Conservation (phyloP, 805 yeast species). For the Wickerhamomyces ciferrii region DNA sequence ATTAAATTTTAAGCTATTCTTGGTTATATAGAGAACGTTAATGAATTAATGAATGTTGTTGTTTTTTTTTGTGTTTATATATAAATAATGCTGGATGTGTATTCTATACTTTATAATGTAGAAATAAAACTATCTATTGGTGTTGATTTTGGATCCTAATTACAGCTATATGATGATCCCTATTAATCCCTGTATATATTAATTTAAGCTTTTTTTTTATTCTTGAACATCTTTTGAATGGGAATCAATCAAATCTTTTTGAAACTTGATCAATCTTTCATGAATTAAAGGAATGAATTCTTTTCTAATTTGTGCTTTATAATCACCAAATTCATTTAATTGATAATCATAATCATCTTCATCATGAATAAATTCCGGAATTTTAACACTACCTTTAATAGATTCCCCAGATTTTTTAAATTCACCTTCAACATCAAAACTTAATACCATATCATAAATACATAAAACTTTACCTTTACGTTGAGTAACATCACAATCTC, state of each 20-base stretch:
- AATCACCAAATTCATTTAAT: conserved; percentile 36
- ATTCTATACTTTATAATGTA: too few relatives aligned
- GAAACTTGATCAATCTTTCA: conserved; percentile 49
- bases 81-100: neutral
- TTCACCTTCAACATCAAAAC: conserved; percentile 38
- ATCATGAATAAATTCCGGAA: conserved; percentile 76
- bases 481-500: conserved; percentile 81
- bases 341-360: conserved; percentile 63
- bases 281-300: conserved; percentile 48
- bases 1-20: neutral
- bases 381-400: conserved; percentile 36
- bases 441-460: conserved; percentile 60
- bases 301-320: conserved; percentile 33
- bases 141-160: neutral
- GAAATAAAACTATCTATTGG: too few relatives aligned
- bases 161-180: neutral
- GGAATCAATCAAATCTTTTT: conserved; percentile 51
- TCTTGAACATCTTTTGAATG: conserved; percentile 66
- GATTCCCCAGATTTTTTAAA: conserved; percentile 27
- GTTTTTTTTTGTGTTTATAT: neutral
- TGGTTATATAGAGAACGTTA: neutral
- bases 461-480: conserved; percentile 79
- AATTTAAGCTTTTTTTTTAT: too few relatives aligned
- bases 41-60: neutral
- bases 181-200: too few relatives aligned